These are phyloP conservation scores for Boletus rubropictus DNA, from an alignment of 768 basidiomycete genomes.

Conservation along the genomic window DNA sequence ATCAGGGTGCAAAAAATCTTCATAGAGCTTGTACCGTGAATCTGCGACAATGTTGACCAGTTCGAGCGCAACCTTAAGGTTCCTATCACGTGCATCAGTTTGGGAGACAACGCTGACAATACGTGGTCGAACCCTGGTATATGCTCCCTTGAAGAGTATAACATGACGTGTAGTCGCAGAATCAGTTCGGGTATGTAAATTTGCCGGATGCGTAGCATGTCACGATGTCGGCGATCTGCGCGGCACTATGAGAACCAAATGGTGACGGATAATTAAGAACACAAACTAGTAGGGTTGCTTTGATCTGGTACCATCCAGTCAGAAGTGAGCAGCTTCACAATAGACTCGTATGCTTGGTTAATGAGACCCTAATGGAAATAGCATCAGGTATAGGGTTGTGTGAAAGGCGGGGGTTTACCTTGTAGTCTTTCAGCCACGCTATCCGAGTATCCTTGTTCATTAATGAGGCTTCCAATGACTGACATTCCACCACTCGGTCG, in stretches of 20 bases:
- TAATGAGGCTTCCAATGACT: constrained; percentile 49
- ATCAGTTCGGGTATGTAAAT: constrained; percentile 88
- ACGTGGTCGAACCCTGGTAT: constrained; percentile 57
- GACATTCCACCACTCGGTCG: constrained; percentile 54
- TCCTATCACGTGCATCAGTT: constrained; percentile 39
- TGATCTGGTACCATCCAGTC: constrained; percentile 69
- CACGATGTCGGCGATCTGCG: constrained; percentile 54
- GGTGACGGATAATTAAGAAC: neutral
- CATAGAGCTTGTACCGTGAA: constrained; percentile 78
- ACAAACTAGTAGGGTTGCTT: constrained; percentile 36
- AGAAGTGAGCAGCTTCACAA: constrained; percentile 64
- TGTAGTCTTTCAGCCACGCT: constrained; percentile 62
- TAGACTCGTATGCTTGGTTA: constrained; percentile 58
- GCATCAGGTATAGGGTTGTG: neutral
- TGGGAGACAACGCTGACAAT: neutral
- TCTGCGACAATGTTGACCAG: constrained; percentile 85
- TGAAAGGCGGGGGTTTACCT: constrained; percentile 31
- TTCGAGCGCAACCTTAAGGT: constrained; percentile 67
- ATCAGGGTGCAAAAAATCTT: constrained; percentile 66
- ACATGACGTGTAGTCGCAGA: constrained; percentile 70
- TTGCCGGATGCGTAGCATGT: constrained; percentile 78
- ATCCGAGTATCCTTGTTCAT: constrained; percentile 54
- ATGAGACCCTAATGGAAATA: constrained; percentile 43
- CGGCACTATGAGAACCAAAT: constrained; percentile 1
- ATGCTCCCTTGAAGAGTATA: constrained; percentile 57